Conservation (phyloP, 2,329 filamentous ascomycete genomes). For the Monilinia laxa region DNA sequence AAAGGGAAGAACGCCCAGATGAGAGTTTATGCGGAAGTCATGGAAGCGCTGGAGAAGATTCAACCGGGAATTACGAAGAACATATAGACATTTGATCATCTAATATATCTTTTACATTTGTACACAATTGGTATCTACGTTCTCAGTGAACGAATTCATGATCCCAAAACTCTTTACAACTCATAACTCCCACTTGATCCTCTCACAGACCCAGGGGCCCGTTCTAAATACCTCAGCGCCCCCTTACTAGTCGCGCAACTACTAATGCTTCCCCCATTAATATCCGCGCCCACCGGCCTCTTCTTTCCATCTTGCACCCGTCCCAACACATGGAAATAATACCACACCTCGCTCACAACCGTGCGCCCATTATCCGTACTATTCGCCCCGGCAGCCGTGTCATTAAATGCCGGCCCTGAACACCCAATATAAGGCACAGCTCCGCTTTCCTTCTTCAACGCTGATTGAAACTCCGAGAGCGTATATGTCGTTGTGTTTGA, state of each 20-base stretch:
- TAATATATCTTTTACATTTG: not conserved
- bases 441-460: constrained; percentile 52
- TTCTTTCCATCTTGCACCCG: constrained; percentile 50
- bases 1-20: constrained; percentile 43
- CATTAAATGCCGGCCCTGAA: constrained; percentile 58
- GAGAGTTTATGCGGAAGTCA: constrained; percentile 47
- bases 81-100: constrained; percentile 16
- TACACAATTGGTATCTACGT: not conserved
- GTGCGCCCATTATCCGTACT: constrained; percentile 57
- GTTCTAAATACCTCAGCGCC: constrained; percentile 56
- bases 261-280: constrained; percentile 50
- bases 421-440: constrained; percentile 61
- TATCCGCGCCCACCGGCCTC: constrained; percentile 37
- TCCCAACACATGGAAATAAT: constrained; percentile 62
- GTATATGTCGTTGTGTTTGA: constrained; percentile 59
- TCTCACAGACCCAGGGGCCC: constrained; percentile 39
- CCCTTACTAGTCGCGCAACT: constrained; percentile 55
- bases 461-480: constrained; percentile 51
- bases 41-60: constrained; percentile 46
- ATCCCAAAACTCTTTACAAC: constrained; percentile 1
- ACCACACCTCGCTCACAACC: constrained; percentile 62
- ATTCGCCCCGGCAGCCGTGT: constrained; percentile 56
- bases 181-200: constrained; percentile 1
- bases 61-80: constrained; percentile 43
- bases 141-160: not conserved